Evolutionary conservation across 441 rosid species (phyloP).

Genomic region (Eugenia klotzschiana): DNA sequence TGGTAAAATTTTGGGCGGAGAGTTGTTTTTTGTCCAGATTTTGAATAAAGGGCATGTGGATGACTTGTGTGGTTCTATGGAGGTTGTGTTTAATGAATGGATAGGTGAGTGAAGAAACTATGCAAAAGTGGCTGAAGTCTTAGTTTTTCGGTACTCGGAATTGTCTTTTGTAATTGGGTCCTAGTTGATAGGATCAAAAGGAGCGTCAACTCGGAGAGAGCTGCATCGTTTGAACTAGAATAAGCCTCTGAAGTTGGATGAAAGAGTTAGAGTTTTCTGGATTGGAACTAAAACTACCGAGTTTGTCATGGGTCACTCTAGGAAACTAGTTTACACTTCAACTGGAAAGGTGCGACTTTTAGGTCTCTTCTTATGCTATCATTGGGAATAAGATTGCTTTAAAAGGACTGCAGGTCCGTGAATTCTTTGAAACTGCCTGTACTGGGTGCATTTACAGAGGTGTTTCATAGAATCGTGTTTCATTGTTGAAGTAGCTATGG

Average conservation of each 20-base stretch:
- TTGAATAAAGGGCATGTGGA: neutral
- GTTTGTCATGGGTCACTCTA: neutral
- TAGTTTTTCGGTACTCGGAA: neutral
- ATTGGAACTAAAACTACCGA: neutral
- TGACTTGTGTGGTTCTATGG: neutral
- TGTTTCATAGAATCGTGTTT: neutral
- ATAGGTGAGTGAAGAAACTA: neutral
- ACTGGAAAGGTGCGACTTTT: neutral
- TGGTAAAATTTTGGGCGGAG: neutral
- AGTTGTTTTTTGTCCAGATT: neutral
- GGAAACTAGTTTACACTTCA: neutral
- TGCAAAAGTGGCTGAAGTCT: neutral
- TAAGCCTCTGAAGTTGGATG: neutral
- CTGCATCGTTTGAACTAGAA: neutral
- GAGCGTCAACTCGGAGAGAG: neutral
- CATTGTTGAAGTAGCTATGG: neutral
- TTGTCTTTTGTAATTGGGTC: neutral
- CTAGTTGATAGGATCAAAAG: neutral
- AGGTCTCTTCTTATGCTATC: neutral
- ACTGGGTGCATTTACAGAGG: neutral
- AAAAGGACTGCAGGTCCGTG: neutral
- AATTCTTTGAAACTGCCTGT: neutral
- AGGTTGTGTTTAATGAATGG: neutral
- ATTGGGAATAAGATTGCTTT: neutral
- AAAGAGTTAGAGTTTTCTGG: neutral